phyloP scores from a whole-genome alignment of 73 alveolate genomes.

The Stentor roeselii region DNA sequence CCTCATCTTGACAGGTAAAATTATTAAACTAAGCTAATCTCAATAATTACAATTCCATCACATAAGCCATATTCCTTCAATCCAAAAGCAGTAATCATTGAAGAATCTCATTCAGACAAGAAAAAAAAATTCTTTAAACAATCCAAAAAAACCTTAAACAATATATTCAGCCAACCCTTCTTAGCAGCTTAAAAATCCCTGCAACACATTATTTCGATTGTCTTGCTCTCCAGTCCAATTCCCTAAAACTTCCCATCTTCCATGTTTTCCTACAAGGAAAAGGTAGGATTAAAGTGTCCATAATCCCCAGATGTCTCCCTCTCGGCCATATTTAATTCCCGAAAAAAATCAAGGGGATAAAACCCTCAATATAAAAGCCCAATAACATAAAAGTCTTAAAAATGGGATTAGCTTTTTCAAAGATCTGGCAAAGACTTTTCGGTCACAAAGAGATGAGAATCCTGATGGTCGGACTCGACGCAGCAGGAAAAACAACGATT shows the following conservation, averaged over 20 bases:
- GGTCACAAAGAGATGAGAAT: slow-evolving; percentile 51
- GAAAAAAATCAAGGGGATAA: neutral
- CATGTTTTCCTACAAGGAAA: slow-evolving; percentile 5
- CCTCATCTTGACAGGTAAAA: too few relatives aligned
- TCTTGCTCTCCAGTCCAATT: too few relatives aligned
- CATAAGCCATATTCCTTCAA: too few relatives aligned
- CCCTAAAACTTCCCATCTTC: too few relatives aligned
- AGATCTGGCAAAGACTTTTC: slow-evolving; percentile 71
- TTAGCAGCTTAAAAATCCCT: too few relatives aligned
- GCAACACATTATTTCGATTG: neutral
- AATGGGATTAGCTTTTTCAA: slow-evolving; percentile 64
- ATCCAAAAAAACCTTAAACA: too few relatives aligned
- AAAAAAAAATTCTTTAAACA: too few relatives aligned
- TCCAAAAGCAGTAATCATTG: too few relatives aligned
- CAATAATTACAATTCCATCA: too few relatives aligned
- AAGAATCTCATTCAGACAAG: too few relatives aligned
- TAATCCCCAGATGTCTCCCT: neutral
- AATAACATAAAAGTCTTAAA: neutral
- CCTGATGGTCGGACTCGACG: slow-evolving; percentile 96
- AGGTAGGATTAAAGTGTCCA: neutral
- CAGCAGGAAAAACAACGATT: slow-evolving; percentile 98
- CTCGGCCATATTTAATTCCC: neutral
- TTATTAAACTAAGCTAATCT: too few relatives aligned
- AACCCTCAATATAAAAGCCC: neutral
- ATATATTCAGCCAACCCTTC: too few relatives aligned